These are phyloP conservation scores for Coemansia sp. DNA, from an alignment of 192 early-diverging fungal genomes.

Conservation along the genomic window DNA sequence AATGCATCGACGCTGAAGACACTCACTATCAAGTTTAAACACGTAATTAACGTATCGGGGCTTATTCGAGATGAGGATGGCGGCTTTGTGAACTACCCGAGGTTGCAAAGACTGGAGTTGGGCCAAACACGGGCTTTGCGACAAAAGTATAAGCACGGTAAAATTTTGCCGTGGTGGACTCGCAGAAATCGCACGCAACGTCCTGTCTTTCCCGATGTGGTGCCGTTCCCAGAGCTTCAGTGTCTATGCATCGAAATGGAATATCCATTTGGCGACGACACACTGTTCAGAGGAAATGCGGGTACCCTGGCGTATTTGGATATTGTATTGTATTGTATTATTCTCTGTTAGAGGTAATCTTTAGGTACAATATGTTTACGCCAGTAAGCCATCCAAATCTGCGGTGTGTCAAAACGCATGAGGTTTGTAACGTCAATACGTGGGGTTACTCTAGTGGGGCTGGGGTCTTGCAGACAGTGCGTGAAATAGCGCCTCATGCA, in stretches of 20 bases:
- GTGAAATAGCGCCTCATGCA: neutral
- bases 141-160: neutral
- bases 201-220: neutral
- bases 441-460: too few species aligned
- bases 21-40: neutral
- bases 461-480: neutral
- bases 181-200: neutral
- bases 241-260: neutral
- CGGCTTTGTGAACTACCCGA: neutral
- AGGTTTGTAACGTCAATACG: neutral
- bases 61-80: neutral
- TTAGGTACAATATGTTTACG: neutral
- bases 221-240: neutral
- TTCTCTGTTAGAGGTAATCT: neutral
- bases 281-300: neutral
- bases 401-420: neutral
- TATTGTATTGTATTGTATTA: neutral
- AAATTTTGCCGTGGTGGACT: neutral
- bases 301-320: neutral
- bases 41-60: neutral
- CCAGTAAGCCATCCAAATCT: neutral
- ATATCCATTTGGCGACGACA: neutral
- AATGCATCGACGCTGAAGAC: neutral
- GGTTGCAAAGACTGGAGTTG: neutral
- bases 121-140: neutral